Evolutionary conservation across 306 rosid genomes (phyloP).

Genomic region (Pyrus communis): DNA sequence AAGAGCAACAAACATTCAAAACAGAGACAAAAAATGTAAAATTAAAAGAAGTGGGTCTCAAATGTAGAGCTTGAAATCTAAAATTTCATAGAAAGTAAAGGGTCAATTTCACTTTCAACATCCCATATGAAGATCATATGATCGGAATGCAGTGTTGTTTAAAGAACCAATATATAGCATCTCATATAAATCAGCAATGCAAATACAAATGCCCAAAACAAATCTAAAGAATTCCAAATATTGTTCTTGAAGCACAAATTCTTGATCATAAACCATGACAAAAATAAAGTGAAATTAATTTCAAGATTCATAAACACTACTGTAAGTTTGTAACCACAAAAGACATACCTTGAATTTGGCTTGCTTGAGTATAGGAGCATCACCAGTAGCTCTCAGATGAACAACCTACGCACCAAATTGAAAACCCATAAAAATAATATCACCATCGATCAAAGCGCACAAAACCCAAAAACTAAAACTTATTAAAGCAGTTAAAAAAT

Average conservation of each 20-base stretch:
- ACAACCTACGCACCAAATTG: conserved; percentile 57
- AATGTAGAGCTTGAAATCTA: no score
- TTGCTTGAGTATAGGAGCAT: conserved; percentile 96
- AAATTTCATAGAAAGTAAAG: no score
- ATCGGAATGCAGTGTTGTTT: not conserved
- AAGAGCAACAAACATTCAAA: no score
- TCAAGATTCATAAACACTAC: not conserved
- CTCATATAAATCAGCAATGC: not conserved
- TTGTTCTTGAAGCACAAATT: not conserved
- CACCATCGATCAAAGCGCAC: not conserved
- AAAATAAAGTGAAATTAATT: not conserved
- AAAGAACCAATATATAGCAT: not conserved
- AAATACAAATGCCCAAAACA: not conserved
- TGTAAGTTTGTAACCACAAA: not conserved
- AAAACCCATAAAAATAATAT: conserved; percentile 7
- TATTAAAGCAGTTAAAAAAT: not conserved
- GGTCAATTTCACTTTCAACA: not conserved
- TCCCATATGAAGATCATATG: not conserved
- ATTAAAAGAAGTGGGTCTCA: no score
- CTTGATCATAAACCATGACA: not conserved
- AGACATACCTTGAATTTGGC: conserved; percentile 74
- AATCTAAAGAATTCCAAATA: not conserved
- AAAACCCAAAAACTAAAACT: not conserved
- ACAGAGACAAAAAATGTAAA: not conserved
- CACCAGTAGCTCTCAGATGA: conserved; percentile 95